Evolutionary conservation across 1,284 basidiomycete species (phyloP), one percentile per base, ranked within the genome.

Genomic region (Pseudozyma flocculosa): DNA sequence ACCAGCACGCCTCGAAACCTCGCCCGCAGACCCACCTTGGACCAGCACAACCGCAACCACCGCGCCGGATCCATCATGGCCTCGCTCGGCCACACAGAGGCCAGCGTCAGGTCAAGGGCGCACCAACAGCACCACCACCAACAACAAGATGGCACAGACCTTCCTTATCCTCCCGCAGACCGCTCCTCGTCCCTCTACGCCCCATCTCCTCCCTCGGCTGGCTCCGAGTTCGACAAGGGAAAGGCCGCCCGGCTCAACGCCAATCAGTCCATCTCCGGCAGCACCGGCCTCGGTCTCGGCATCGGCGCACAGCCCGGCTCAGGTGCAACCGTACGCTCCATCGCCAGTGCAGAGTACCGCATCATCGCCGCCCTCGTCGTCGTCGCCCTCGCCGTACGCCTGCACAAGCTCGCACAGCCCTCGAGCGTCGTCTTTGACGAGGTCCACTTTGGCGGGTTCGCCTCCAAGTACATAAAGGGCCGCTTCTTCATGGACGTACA

Each of bases 401-500:
- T 68, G 45, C 67, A 55, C 49, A 67, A 64, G 46, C 55, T 76
- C 19, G 69, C 61, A 21, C 67, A 68, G 49, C 74, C 74, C 4
- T 70, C 66, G 32, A 76, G 74, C 43, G 74, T 76, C 18, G 74
- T 76, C 50, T 76, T 78, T 44, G 75, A 78, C 51, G 75, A 78
- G 45, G 75, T 78, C 17, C 75, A 78, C 54, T 78, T 78, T 52
- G 75, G 75, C 19, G 73, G 74, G 19, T 71, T 95, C 76, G 89
- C 92, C 2, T 84, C 85, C 48, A 92, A 90, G 55, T 94, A 81
- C 78, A 89, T 93, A 82, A 89, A 90, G 79, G 89, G 88, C 15
- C 84, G 85, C 47, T 94, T 92, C 81, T 91, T 80, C 85, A 84
- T 99, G 79, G 95, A 99, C 75, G 94, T 99, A 1, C 94, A 99